phyloP scores from a whole-genome alignment of 2,329 filamentous ascomycete genomes.

The Ophioceras dolichostomum region DNA sequence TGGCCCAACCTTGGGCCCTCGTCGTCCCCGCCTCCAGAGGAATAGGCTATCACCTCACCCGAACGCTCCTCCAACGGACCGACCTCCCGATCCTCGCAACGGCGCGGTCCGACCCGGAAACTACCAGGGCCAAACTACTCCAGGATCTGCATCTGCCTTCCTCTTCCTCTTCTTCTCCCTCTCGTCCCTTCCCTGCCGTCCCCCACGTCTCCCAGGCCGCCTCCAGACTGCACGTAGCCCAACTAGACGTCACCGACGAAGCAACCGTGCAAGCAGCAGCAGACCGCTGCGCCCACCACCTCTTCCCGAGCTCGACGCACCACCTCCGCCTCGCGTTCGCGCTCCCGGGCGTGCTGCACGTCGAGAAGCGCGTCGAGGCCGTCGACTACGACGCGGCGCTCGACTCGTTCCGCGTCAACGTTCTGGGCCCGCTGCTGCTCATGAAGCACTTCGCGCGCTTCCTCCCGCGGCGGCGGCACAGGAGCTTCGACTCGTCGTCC shows the following conservation, averaged over 20 bases:
- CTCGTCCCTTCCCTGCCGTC: slow-evolving; percentile 2
- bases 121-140: slow-evolving; percentile 20
- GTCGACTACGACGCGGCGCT: slow-evolving; percentile 49
- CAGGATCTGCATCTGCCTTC: slow-evolving; percentile 9
- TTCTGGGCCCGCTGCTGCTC: slow-evolving; percentile 61
- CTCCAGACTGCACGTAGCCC: slow-evolving; percentile 21
- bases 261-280: slow-evolving; percentile 45
- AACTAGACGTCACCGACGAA: slow-evolving; percentile 45
- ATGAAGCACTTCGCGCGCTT: slow-evolving; percentile 64
- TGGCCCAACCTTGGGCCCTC: slow-evolving; percentile 39
- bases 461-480: slow-evolving; percentile 46
- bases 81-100: slow-evolving; percentile 34
- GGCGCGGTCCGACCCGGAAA: slow-evolving; percentile 23
- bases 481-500: slow-evolving; percentile 10
- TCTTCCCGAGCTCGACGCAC: slow-evolving; percentile 35
- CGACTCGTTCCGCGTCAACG: slow-evolving; percentile 51
- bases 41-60: slow-evolving; percentile 34
- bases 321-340: slow-evolving; percentile 59
- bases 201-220: neutral
- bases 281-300: slow-evolving; percentile 25
- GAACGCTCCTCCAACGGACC: slow-evolving; percentile 33
- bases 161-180: slow-evolving; percentile 18
- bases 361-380: slow-evolving; percentile 59
- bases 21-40: slow-evolving; percentile 34
- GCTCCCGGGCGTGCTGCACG: slow-evolving; percentile 58